Evolutionary conservation across 768 basidiomycete species (phyloP).

Genomic region (Mycena polygramma): DNA sequence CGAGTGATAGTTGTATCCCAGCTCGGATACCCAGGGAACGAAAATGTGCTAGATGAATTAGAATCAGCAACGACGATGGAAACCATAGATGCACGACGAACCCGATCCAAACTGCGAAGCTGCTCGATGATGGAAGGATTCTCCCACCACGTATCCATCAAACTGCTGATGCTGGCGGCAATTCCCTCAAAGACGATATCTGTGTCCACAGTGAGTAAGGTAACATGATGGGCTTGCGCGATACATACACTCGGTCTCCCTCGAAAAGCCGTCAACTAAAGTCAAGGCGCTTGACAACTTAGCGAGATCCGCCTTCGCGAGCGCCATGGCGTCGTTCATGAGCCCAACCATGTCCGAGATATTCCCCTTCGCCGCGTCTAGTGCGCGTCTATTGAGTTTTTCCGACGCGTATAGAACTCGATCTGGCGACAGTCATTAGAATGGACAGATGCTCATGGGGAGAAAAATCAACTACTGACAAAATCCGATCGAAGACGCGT

Average conservation of each 20-base stretch:
- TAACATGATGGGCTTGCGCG: neutral
- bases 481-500: constrained; percentile 76
- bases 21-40: constrained; percentile 65
- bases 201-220: neutral
- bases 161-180: constrained; percentile 50
- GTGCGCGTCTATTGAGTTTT: constrained; percentile 67
- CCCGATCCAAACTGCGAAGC: constrained; percentile 57
- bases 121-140: constrained; percentile 53
- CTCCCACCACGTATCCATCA: constrained; percentile 78
- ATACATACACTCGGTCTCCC: constrained; percentile 67
- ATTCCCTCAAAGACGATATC: constrained; percentile 21
- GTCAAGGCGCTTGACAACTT: constrained; percentile 68
- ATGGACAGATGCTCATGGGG: too few species aligned
- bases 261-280: constrained; percentile 62
- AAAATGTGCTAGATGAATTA: constrained; percentile 51
- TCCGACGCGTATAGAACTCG: constrained; percentile 76
- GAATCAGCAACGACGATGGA: neutral
- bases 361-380: constrained; percentile 63
- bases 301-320: constrained; percentile 72
- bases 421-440: constrained; percentile 47
- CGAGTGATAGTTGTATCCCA: constrained; percentile 68
- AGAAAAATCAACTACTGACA: constrained; percentile 55
- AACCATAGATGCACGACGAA: constrained; percentile 36
- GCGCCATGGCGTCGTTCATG: constrained; percentile 71
- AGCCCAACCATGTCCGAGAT: constrained; percentile 78